A percentile compares a stretch with the other conserved stretches of the same genome.
phyloP scores from a whole-genome alignment of 306 rosid species.

The Prunus campanulata region DNA sequence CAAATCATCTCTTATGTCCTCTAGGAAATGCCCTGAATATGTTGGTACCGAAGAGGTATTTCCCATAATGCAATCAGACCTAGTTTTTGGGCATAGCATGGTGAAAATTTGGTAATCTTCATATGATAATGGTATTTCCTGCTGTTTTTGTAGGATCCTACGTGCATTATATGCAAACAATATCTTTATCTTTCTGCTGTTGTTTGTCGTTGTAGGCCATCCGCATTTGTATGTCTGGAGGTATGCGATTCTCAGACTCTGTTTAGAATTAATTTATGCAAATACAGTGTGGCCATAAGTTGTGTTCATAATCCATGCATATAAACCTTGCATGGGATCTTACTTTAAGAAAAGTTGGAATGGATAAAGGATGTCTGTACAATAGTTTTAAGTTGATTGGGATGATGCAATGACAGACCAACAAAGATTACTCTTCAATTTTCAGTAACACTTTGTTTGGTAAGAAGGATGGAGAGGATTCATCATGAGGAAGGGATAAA shows the following conservation, averaged over 20 bases:
- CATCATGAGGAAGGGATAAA: neutral
- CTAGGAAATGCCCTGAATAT: slow-evolving; percentile 68
- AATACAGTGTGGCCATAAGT: neutral
- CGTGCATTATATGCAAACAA: slow-evolving; percentile 90
- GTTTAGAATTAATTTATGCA: slow-evolving; percentile 18
- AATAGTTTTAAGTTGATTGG: neutral
- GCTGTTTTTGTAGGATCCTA: slow-evolving; percentile 64
- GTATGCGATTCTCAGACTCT: slow-evolving; percentile 41
- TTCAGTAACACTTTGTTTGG: neutral
- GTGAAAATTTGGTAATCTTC: slow-evolving; percentile 15
- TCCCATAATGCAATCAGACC: neutral
- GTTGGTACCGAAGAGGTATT: slow-evolving; percentile 91
- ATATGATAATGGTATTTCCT: slow-evolving; percentile 19
- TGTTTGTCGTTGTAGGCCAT: slow-evolving; percentile 78
- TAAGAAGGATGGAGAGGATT: neutral
- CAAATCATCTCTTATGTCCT: slow-evolving; percentile 67
- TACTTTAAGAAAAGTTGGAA: neutral
- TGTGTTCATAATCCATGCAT: neutral
- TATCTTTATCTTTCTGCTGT: slow-evolving; percentile 93
- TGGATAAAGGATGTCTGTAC: neutral
- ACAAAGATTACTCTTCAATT: neutral
- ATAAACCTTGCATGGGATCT: slow-evolving; percentile 2
- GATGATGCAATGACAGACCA: neutral
- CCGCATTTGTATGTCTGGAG: slow-evolving; percentile 86
- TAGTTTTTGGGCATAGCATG: slow-evolving; percentile 8